A percentile compares a stretch with the other conserved stretches of the same genome.
These are phyloP conservation scores for Prosopis cineraria DNA, from an alignment of 306 rosid species.

Conservation along the genomic window DNA sequence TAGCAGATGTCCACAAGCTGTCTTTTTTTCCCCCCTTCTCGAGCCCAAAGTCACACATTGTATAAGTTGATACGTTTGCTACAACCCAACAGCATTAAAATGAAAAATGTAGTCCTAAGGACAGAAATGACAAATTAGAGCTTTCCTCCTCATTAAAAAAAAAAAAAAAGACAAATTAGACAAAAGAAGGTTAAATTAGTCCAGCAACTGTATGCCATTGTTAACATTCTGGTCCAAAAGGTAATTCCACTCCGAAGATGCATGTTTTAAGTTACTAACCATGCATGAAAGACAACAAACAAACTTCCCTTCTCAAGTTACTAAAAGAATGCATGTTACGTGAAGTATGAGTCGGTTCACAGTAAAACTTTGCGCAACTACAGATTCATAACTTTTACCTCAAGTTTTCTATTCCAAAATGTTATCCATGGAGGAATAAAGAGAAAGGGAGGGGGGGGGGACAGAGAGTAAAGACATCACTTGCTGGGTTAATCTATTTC, in stretches of 20 bases:
- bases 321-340: constrained; percentile 67
- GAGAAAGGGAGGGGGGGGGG: too few species aligned
- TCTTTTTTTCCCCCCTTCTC: too few species aligned
- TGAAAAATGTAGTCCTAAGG: not conserved
- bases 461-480: constrained; percentile 38
- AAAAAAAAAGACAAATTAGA: not conserved
- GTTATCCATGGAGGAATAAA: constrained; percentile 43
- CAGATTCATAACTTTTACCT: constrained; percentile 41
- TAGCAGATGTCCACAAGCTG: too few species aligned
- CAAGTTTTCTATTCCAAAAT: constrained; percentile 55
- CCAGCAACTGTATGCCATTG: not conserved
- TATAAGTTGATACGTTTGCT: too few species aligned
- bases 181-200: not conserved
- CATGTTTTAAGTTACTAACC: constrained; percentile 48
- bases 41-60: too few species aligned
- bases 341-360: constrained; percentile 50
- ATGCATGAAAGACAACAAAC: constrained; percentile 35
- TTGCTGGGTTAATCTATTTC: constrained; percentile 47
- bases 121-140: not conserved
- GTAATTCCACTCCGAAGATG: constrained; percentile 25
- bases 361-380: constrained; percentile 49
- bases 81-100: not conserved
- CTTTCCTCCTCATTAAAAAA: too few species aligned
- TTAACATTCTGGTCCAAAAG: not conserved
- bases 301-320: constrained; percentile 50